A percentile compares a stretch with the other conserved stretches of the same genome.
Evolutionary conservation across 441 rosid genomes (phyloP).

Genomic region (Jatropha multifida): DNA sequence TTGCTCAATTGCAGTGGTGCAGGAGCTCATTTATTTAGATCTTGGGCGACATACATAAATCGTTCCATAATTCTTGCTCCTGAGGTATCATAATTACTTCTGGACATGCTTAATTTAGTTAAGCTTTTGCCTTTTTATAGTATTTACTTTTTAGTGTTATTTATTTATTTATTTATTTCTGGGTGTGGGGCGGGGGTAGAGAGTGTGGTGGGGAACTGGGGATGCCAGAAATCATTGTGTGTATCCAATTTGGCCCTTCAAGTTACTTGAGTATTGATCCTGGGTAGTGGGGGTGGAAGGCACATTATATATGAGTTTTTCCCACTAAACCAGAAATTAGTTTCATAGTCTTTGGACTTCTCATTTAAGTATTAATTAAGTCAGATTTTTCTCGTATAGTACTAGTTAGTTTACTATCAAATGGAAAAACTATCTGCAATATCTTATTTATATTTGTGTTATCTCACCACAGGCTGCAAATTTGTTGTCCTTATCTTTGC

Average conservation of each 20-base stretch:
- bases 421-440: neutral
- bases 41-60: slow-evolving; percentile 80
- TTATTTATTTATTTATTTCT: neutral
- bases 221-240: too few relatives aligned
- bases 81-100: slow-evolving; percentile 53
- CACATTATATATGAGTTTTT: neutral
- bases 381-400: neutral
- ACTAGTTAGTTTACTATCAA: neutral
- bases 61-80: slow-evolving; percentile 92
- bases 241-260: neutral
- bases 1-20: slow-evolving; percentile 58
- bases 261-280: neutral
- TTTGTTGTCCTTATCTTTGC: neutral
- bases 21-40: slow-evolving; percentile 92
- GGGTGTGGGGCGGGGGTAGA: neutral
- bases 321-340: neutral
- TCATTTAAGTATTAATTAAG: neutral
- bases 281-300: neutral
- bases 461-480: neutral
- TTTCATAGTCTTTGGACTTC: neutral
- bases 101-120: neutral
- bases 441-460: neutral
- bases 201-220: neutral
- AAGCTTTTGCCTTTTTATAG: neutral
- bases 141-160: neutral